Evolutionary conservation across 169 alveolate genomes (phyloP).

Genomic region (Eimeria brunetti): DNA sequence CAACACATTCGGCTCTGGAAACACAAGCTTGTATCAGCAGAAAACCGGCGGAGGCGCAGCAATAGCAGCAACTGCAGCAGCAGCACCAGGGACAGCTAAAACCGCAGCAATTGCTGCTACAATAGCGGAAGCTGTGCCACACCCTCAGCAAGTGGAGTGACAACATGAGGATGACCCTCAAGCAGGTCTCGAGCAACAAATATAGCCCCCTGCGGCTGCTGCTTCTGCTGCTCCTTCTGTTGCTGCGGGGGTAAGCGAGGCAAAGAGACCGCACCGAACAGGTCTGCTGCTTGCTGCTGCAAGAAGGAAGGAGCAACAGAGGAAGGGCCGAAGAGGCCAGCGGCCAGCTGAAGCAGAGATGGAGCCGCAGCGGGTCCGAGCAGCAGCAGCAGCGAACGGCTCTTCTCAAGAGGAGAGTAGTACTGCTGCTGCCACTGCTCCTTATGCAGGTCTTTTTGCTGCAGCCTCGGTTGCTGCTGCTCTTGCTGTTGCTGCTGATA

Average conservation of each 20-base stretch:
- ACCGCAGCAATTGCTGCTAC: conserved; percentile 1
- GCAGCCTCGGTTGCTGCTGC: conserved; percentile 21
- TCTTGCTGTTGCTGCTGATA: conserved; percentile 40
- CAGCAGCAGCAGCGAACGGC: conserved; percentile 46
- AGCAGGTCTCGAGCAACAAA: conserved; percentile 33
- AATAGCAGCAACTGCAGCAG: background rate
- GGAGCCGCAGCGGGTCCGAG: conserved; percentile 48
- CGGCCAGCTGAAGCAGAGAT: conserved; percentile 29
- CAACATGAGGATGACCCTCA: conserved; percentile 71
- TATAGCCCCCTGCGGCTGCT: conserved; percentile 15
- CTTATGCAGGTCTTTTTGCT: background rate
- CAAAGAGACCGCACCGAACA: conserved; percentile 6
- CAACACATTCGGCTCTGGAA: background rate
- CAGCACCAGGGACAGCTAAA: background rate
- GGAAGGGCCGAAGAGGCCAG: conserved; percentile 38
- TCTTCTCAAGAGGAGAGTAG: conserved; percentile 23
- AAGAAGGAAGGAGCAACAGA: conserved; percentile 28
- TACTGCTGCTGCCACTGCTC: conserved; percentile 52
- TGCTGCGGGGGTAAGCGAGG: background rate
- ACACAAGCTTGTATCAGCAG: background rate
- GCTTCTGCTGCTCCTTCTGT: conserved; percentile 40
- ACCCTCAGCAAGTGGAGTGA: conserved; percentile 76
- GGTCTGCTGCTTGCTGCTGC: conserved; percentile 47
- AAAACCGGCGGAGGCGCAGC: background rate
- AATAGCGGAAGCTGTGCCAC: background rate